Evolutionary conservation across 2,329 filamentous ascomycete genomes (phyloP).

Genomic region (Arthroderma sp.): DNA sequence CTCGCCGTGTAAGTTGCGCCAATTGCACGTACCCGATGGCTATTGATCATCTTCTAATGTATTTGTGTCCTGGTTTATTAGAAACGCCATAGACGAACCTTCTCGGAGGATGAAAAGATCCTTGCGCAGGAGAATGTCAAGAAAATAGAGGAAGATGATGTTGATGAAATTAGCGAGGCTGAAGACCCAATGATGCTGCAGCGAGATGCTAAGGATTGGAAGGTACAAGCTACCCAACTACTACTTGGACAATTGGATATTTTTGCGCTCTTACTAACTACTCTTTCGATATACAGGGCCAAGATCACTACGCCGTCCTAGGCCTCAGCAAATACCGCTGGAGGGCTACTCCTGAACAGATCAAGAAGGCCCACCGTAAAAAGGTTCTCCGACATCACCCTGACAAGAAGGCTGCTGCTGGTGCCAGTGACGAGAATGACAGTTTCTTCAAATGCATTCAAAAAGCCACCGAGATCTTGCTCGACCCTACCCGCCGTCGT

Average conservation of each 20-base stretch:
- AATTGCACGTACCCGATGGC: neutral
- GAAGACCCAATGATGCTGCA: conserved; percentile 88
- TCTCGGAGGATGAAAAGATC: conserved; percentile 96
- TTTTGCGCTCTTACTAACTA: neutral
- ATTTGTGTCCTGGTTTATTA: conserved; percentile 20
- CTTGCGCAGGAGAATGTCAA: conserved; percentile 90
- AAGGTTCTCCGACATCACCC: conserved; percentile 99
- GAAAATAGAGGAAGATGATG: conserved; percentile 86
- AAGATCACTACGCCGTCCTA: conserved; percentile 97
- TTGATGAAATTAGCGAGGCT: conserved; percentile 80
- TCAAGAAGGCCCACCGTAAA: conserved; percentile 97
- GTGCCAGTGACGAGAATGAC: conserved; percentile 72
- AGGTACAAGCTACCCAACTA: conserved; percentile 46
- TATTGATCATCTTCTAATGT: neutral
- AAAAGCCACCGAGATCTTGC: conserved; percentile 86
- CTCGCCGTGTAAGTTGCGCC: conserved; percentile 57
- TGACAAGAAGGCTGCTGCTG: conserved; percentile 92
- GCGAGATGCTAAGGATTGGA: conserved; percentile 98
- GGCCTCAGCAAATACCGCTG: conserved; percentile 85
- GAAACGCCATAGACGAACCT: conserved; percentile 87
- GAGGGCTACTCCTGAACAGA: conserved; percentile 91
- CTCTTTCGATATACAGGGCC: conserved; percentile 43
- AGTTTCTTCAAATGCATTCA: conserved; percentile 99
- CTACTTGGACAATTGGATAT: neutral
- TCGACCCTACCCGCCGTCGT: conserved; percentile 80